phyloP scores from a whole-genome alignment of 345 rosid genomes.

The Rhodamnia argentea region DNA sequence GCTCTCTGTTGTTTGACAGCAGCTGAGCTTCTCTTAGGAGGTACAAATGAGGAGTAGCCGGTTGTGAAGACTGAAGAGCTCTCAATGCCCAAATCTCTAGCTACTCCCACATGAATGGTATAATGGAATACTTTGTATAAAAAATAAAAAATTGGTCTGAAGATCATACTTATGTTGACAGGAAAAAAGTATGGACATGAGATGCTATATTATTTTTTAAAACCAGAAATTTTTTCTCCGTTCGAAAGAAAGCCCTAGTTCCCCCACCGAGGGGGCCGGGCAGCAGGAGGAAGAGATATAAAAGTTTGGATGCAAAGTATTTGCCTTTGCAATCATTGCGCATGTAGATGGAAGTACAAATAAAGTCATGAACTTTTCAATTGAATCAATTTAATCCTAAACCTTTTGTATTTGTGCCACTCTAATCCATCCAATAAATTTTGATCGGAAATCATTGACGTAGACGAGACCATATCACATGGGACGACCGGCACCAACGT shows the following conservation, averaged over 20 bases:
- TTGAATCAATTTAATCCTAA: no score
- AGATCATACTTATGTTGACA: neutral
- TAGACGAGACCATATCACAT: fast-evolving
- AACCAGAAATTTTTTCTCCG: neutral
- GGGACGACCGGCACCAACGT: no score
- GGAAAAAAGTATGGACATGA: neutral
- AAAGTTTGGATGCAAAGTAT: no score
- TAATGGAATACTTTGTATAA: neutral
- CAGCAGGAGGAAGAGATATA: no score
- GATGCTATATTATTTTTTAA: neutral
- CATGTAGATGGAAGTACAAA: no score
- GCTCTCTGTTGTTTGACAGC: neutral
- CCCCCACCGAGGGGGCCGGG: neutral
- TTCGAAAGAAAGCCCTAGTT: neutral
- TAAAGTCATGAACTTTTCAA: no score
- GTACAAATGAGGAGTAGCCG: neutral
- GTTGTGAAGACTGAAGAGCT: neutral
- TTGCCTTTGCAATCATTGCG: no score
- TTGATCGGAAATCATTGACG: no score
- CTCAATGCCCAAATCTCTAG: neutral
- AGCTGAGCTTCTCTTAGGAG: neutral
- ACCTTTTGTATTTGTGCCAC: no score
- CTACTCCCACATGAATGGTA: neutral
- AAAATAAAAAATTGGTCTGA: neutral
- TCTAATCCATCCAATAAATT: no score